phyloP scores from a whole-genome alignment of 495 filamentous ascomycete species.

The Astrothelium macrocarpum region DNA sequence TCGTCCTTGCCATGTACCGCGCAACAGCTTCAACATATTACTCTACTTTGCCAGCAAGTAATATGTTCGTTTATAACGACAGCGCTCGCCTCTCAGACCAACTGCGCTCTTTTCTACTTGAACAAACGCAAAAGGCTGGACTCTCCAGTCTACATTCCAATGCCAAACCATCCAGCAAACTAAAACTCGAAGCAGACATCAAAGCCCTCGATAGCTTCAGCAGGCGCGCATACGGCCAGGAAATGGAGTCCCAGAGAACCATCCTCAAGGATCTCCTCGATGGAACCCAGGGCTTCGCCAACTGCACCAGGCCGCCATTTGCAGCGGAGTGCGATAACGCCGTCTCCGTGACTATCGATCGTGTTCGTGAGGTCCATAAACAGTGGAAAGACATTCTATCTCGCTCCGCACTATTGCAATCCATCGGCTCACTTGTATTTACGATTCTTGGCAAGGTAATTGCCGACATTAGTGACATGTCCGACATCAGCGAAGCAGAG shows the following conservation, averaged over 20 bases:
- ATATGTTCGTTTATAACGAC: conserved; percentile 94
- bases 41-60: conserved; percentile 47
- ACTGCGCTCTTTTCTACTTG: conserved; percentile 48
- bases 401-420: conserved; percentile 72
- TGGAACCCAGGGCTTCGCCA: conserved; percentile 54
- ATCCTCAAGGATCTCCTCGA: conserved; percentile 79
- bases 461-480: conserved; percentile 73
- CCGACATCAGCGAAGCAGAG: conserved; percentile 79
- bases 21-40: conserved; percentile 80
- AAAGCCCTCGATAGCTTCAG: conserved; percentile 66
- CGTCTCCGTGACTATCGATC: conserved; percentile 55
- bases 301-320: conserved; percentile 53
- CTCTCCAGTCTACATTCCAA: conserved; percentile 37
- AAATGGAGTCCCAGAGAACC: conserved; percentile 77
- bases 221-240: conserved; percentile 72
- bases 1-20: conserved; percentile 83
- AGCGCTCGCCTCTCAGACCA: conserved; percentile 64
- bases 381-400: conserved; percentile 76
- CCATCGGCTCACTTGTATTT: conserved; percentile 72
- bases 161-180: conserved; percentile 38
- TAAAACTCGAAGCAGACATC: conserved; percentile 59
- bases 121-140: conserved; percentile 41
- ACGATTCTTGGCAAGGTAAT: conserved; percentile 73
- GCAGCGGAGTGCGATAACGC: conserved; percentile 60
- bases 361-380: conserved; percentile 56